Percentiles rank a stretch among this genome's conserved stretches.
phyloP scores from a whole-genome alignment of 139 green algal species.

The Micractinium conductrix region DNA sequence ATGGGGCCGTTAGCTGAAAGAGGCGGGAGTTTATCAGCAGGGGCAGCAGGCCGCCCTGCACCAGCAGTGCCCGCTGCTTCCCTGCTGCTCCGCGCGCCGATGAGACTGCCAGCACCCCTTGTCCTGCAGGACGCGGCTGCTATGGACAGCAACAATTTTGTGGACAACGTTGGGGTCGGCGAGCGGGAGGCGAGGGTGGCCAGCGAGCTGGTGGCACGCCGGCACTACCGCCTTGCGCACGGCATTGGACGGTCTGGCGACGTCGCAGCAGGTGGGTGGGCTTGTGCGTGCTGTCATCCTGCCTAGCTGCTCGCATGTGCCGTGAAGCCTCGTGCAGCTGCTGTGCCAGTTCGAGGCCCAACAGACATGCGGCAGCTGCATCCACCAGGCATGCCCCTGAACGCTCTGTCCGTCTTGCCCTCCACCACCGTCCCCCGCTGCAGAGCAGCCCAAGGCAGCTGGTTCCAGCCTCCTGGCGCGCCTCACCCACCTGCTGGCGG shows the following conservation, averaged over 20 bases:
- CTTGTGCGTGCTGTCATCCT: too few species aligned
- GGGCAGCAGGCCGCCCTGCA: not conserved
- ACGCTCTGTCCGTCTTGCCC: too few species aligned
- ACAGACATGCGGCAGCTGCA: too few species aligned
- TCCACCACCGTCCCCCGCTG: too few species aligned
- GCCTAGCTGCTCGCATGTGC: too few species aligned
- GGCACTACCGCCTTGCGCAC: conserved; percentile 88
- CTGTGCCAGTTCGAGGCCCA: too few species aligned
- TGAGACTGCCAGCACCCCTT: not conserved
- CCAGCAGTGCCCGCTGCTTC: not conserved
- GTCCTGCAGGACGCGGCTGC: conserved; percentile 74
- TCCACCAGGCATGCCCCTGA: too few species aligned
- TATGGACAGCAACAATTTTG: conserved; percentile 99
- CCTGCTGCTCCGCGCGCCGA: not conserved
- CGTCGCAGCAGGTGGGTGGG: not conserved
- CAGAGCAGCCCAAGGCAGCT: conserved; percentile 97
- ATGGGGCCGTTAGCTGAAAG: too few species aligned
- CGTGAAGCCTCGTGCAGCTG: too few species aligned
- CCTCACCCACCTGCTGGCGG: conserved; percentile 74
- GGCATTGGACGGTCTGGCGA: conserved; percentile 85
- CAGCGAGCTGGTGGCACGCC: conserved; percentile 73
- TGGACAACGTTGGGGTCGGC: conserved; percentile 88
- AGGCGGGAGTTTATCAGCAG: not conserved
- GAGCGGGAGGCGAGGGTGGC: conserved; percentile 92
- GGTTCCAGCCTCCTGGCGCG: conserved; percentile 89